Evolutionary conservation across 2,329 filamentous ascomycete species (phyloP).

Genomic region (Botrytis paeoniae): DNA sequence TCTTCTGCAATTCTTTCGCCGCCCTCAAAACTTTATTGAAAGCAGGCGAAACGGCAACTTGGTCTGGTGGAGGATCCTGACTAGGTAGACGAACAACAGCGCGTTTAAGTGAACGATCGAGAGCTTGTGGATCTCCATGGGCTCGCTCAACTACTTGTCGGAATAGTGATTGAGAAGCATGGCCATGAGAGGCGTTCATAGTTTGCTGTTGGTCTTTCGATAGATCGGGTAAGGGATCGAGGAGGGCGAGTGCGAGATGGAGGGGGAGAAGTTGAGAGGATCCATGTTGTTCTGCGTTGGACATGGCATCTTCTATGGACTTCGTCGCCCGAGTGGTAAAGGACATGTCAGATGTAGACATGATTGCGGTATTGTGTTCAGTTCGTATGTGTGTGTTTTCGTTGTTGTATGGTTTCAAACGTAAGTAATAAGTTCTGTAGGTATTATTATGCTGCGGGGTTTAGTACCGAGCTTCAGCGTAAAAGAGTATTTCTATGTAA

Average conservation of each 20-base stretch:
- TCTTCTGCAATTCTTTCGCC: conserved; percentile 87
- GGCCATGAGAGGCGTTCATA: conserved; percentile 61
- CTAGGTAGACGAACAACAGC: conserved; percentile 83
- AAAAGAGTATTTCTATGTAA: neutral
- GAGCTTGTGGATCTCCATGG: conserved; percentile 84
- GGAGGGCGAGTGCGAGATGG: conserved; percentile 80
- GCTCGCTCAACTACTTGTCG: conserved; percentile 92
- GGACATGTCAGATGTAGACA: conserved; percentile 72
- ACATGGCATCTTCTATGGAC: conserved; percentile 84
- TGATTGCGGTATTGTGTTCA: conserved; percentile 42
- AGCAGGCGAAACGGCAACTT: conserved; percentile 75
- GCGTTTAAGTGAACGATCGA: conserved; percentile 91
- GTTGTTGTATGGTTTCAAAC: conserved; percentile 1
- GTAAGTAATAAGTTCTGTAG: neutral
- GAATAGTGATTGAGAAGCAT: conserved; percentile 71
- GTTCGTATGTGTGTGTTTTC: conserved; percentile 22
- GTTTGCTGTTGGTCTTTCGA: conserved; percentile 75
- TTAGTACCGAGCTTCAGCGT: neutral
- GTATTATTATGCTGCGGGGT: conserved; percentile 7
- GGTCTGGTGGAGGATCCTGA: conserved; percentile 91
- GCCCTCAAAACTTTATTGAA: conserved; percentile 81
- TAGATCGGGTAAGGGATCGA: conserved; percentile 70
- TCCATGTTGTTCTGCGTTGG: conserved; percentile 81
- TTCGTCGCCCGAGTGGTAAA: conserved; percentile 93
- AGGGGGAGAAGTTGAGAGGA: conserved; percentile 89